Conservation (phyloP, 805 yeast genomes). For the Isabelozyma rhagii region DNA sequence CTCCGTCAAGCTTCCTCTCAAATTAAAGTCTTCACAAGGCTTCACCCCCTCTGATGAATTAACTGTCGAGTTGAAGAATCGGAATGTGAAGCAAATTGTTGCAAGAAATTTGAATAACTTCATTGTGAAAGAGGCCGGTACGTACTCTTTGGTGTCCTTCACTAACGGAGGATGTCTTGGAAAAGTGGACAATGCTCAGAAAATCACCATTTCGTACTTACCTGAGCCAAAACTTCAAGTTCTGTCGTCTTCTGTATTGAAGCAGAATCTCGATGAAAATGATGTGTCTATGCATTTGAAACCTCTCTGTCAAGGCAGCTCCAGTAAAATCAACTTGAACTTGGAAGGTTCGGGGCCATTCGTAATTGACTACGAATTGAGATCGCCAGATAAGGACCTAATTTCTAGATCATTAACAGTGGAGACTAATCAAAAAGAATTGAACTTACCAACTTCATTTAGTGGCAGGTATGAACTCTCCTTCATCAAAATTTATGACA, state of each 20-base stretch:
- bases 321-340: conserved; percentile 28
- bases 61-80: conserved; percentile 21
- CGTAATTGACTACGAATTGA: conserved; percentile 61
- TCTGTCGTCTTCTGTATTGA: conserved; percentile 9
- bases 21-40: conserved; percentile 32
- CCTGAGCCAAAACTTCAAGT: conserved; percentile 22
- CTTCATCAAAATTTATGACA: conserved; percentile 64
- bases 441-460: conserved; percentile 38
- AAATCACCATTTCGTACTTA: conserved; percentile 19
- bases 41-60: conserved; percentile 25
- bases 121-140: conserved; percentile 40
- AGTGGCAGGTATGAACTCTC: conserved; percentile 62
- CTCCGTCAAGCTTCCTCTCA: conserved; percentile 51
- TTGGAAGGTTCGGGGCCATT: conserved; percentile 66
- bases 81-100: conserved; percentile 1
- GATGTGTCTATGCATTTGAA: conserved; percentile 14
- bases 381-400: conserved; percentile 51
- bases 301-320: conserved; percentile 31
- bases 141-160: conserved; percentile 37
- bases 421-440: conserved; percentile 20
- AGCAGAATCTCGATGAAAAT: conserved; percentile 22
- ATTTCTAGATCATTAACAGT: conserved; percentile 33
- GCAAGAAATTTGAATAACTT: conserved; percentile 9
- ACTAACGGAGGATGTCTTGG: conserved; percentile 48
- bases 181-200: conserved; percentile 14